Conservation (phyloP, 179 eudicot species). For the Actinidia chinensis region DNA sequence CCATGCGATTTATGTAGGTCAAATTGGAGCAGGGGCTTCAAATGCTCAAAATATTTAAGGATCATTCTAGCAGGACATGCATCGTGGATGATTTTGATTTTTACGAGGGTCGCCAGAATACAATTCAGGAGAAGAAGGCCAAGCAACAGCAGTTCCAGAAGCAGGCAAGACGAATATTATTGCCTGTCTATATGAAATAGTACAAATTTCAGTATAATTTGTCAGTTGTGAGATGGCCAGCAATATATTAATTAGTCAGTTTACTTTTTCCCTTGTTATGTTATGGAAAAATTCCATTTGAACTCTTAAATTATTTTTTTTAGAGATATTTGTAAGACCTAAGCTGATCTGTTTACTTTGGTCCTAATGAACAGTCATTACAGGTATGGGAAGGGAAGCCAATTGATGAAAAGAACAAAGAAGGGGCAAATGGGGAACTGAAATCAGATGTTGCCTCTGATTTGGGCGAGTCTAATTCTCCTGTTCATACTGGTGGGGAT, state of each 20-base stretch:
- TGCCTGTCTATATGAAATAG: not conserved
- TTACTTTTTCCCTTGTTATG: not conserved
- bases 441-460: conserved; percentile 28
- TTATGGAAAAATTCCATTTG: not conserved
- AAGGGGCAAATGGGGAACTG: conserved; percentile 33
- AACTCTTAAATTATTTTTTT: not conserved
- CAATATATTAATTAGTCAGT: not conserved
- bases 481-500: conserved; percentile 28
- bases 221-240: not conserved
- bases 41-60: conserved; percentile 68
- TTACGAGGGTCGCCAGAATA: conserved; percentile 78
- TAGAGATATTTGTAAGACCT: not conserved
- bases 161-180: conserved; percentile 42
- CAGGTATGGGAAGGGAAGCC: conserved; percentile 55
- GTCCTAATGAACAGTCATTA: not conserved
- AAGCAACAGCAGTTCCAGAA: conserved; percentile 71
- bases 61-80: conserved; percentile 67
- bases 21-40: conserved; percentile 83
- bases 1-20: conserved; percentile 45
- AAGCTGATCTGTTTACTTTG: not conserved
- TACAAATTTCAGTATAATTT: no score
- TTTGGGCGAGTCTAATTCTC: conserved; percentile 18
- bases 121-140: conserved; percentile 82
- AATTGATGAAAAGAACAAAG: conserved; percentile 39
- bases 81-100: conserved; percentile 87